Percentiles rank a stretch among this genome's conserved stretches.
phyloP scores from a whole-genome alignment of 352 stramenopile genomes.

The Phytophthora sansomeana region DNA sequence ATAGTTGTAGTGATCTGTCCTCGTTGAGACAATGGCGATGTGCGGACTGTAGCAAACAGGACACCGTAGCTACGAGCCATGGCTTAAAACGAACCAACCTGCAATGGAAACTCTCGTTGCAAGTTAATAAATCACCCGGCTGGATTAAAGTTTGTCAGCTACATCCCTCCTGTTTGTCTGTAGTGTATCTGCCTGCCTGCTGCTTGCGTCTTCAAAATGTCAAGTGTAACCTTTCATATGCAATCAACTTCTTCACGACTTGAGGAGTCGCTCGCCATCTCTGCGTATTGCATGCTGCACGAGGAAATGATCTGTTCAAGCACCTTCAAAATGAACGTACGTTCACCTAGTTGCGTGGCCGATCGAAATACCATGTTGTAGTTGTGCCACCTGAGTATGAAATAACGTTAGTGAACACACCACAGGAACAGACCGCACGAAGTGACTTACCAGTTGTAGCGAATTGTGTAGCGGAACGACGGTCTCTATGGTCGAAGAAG shows the following conservation, averaged over 20 bases:
- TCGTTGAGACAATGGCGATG: too few relatives aligned
- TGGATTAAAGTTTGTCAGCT: slow-evolving; percentile 25
- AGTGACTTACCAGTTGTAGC: slow-evolving; percentile 59
- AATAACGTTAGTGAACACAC: slow-evolving; percentile 4
- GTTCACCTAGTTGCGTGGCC: slow-evolving; percentile 47
- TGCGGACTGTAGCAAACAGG: too few relatives aligned
- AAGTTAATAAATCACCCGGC: slow-evolving; percentile 38
- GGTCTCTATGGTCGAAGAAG: slow-evolving; percentile 79
- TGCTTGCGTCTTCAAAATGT: slow-evolving; percentile 32
- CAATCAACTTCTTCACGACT: slow-evolving; percentile 10
- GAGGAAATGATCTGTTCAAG: background rate
- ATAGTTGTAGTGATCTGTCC: too few relatives aligned
- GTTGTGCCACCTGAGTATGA: slow-evolving; percentile 47
- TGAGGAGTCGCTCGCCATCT: slow-evolving; percentile 3
- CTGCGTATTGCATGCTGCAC: slow-evolving; percentile 1
- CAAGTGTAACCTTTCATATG: slow-evolving; percentile 16
- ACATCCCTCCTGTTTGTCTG: background rate
- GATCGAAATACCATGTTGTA: slow-evolving; percentile 66
- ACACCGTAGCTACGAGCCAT: too few relatives aligned
- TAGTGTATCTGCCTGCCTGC: slow-evolving; percentile 5
- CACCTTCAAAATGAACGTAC: background rate
- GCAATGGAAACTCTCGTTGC: slow-evolving; percentile 7
- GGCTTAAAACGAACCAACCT: too few relatives aligned
- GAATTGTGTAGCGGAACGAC: slow-evolving; percentile 78
- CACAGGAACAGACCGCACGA: background rate